A percentile compares a stretch with the other conserved stretches of the same genome.
Evolutionary conservation across 2,329 filamentous ascomycete species (phyloP).

Genomic region (Catunica adiposa): DNA sequence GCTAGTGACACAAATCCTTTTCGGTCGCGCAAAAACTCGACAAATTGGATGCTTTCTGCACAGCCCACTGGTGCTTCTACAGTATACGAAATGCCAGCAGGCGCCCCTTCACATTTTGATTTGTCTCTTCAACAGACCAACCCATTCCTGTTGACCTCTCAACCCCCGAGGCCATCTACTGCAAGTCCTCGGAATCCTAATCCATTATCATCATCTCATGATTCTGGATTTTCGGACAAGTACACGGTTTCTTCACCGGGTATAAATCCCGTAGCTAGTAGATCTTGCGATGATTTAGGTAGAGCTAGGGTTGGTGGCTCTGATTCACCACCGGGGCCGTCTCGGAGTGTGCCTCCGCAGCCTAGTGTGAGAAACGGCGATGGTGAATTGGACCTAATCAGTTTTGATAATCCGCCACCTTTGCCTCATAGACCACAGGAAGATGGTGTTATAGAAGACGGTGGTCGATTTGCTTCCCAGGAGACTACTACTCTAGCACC

Average conservation of each 20-base stretch:
- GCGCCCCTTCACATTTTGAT: background rate
- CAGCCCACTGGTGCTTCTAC: background rate
- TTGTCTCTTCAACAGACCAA: background rate
- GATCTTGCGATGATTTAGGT: conserved; percentile 8
- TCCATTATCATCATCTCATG: background rate
- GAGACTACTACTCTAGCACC: background rate
- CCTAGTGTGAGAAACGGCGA: conserved; percentile 10
- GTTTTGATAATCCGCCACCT: conserved; percentile 17
- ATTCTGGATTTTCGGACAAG: conserved; percentile 5
- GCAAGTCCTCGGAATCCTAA: background rate
- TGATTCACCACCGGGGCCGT: background rate
- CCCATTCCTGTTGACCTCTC: background rate
- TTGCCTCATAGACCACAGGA: background rate
- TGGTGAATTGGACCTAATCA: conserved; percentile 38
- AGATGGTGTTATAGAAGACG: background rate
- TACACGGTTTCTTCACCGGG: conserved; percentile 1
- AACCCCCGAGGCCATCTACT: background rate
- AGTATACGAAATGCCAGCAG: background rate
- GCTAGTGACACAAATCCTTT: too few relatives aligned
- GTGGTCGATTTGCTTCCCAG: background rate
- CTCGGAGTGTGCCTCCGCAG: conserved; percentile 4
- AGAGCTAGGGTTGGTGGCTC: background rate
- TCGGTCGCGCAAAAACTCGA: too few relatives aligned
- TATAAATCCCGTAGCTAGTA: background rate
- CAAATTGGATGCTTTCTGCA: background rate